Evolutionary conservation across 768 basidiomycete species (phyloP), one percentile per base, ranked within the genome.

Genomic region (Rhodosporidiobolus odoratus): DNA sequence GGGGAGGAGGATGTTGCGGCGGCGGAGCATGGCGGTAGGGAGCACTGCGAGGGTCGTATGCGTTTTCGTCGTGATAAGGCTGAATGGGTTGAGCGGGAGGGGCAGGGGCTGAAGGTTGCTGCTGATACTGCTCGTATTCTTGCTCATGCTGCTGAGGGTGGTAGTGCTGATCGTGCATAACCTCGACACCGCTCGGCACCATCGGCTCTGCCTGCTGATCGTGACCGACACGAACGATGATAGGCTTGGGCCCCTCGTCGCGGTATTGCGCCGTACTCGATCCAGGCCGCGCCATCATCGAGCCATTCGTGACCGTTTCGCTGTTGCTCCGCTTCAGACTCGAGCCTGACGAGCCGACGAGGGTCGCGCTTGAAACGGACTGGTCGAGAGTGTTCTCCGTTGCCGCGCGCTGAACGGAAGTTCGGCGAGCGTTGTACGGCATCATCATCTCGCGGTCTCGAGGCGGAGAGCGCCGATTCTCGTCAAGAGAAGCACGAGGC

Each of bases 1-100:
- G 58, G n/a, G 56, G 68, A 23, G 52, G 27, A 19, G 50, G 30
- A 8, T 23, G 27, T 16, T 30, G 50, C n/a, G 56, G 61, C 17
- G 54, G 56, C 2, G 48, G 40, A 35, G 62, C 32, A 10, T n/a
- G 30, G 13, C 27, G 3, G 25, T 58, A n/a, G 10, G 32, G 53
- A 9, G 53, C 32, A n/a, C 47, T 37, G 4, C 57, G 65, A 0
- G 65, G 10, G 41, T 58, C 61, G 50, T 71, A 72, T 4, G 58
- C 70, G 52, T 72, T 72, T 52, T 72, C 70, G 52, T 72, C 70
- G 5, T 67, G 70, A 48, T 67, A 72, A 0, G 65, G 70, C 25
- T 60, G 56, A 43, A 66, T 21, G 9, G 56, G 35, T 0, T 19
- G 21, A 13, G 50, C 19, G 37, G 25, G 13, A 4, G 54, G 27